phyloP scores from a whole-genome alignment of 345 rosid genomes.

The Citrus trifoliata region DNA sequence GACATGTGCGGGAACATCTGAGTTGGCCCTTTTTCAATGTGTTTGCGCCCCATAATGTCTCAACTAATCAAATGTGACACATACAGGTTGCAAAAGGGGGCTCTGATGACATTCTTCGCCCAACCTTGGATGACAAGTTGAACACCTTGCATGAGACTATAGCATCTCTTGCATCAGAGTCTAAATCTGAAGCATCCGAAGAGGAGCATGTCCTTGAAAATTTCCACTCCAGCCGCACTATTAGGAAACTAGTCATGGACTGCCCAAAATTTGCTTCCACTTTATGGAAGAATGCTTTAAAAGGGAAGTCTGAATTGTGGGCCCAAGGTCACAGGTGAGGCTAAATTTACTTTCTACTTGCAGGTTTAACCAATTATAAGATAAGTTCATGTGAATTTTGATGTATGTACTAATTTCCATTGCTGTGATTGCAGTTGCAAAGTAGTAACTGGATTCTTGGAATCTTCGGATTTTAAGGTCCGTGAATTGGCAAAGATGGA shows the following conservation, averaged over 20 bases:
- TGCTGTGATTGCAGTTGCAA: conserved; percentile 57
- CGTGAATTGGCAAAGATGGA: conserved; percentile 49
- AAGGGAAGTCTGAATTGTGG: conserved; percentile 61
- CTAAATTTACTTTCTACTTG: not conserved
- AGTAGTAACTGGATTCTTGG: conserved; percentile 70
- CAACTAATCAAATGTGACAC: not conserved
- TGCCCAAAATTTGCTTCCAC: conserved; percentile 62
- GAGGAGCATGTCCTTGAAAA: conserved; percentile 71
- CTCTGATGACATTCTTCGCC: conserved; percentile 55
- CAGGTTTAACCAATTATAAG: not conserved
- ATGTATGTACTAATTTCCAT: not conserved
- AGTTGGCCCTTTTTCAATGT: not conserved
- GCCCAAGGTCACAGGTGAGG: conserved; percentile 90
- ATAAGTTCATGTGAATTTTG: not conserved
- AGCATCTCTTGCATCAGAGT: conserved; percentile 56
- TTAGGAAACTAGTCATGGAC: conserved; percentile 71
- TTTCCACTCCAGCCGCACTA: conserved; percentile 78
- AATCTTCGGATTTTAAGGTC: conserved; percentile 50
- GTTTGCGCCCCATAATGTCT: not conserved
- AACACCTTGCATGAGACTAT: conserved; percentile 56
- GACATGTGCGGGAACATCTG: not conserved
- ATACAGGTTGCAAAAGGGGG: conserved; percentile 76
- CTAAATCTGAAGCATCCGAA: conserved; percentile 52
- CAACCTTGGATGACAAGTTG: conserved; percentile 56
- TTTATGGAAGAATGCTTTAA: conserved; percentile 71